These are phyloP conservation scores for Carpinus fangiana DNA, from an alignment of 306 rosid species.

Conservation along the genomic window DNA sequence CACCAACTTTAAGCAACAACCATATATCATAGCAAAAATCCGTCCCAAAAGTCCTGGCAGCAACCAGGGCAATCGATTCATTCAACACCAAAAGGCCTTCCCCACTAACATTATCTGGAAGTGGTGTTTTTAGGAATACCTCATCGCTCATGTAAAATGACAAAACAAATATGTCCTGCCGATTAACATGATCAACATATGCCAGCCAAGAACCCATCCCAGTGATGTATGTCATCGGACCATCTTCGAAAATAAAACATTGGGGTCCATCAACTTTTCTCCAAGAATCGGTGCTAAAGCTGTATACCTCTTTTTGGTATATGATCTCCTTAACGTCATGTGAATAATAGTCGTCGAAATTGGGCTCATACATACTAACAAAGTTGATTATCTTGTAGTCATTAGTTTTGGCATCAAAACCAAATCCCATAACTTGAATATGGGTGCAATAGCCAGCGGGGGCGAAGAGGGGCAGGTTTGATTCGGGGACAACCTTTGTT, in stretches of 20 bases:
- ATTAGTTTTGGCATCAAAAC: not conserved
- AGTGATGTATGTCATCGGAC: not conserved
- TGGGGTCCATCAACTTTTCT: not conserved
- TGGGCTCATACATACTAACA: not conserved
- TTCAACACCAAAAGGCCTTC: not conserved
- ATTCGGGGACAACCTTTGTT: not conserved
- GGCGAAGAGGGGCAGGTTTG: not conserved
- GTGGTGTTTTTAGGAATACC: not conserved
- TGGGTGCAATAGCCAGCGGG: not conserved
- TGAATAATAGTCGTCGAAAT: too few species aligned
- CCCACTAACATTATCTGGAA: not conserved
- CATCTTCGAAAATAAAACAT: not conserved
- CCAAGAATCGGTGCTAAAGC: not conserved
- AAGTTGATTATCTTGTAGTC: not conserved
- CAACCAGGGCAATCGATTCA: not conserved
- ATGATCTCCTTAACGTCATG: too few species aligned
- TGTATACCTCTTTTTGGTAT: not conserved
- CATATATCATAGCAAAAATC: not conserved
- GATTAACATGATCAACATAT: not conserved
- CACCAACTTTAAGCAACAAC: not conserved
- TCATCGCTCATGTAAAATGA: not conserved
- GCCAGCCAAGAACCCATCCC: not conserved
- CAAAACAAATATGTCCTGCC: not conserved
- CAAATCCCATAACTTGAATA: not conserved
- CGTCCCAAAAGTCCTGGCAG: too few species aligned